Percentiles rank a stretch among this genome's conserved stretches.
Conservation (phyloP, 371 early-diverging fungal genomes). For the Mucor lusitanicus region DNA sequence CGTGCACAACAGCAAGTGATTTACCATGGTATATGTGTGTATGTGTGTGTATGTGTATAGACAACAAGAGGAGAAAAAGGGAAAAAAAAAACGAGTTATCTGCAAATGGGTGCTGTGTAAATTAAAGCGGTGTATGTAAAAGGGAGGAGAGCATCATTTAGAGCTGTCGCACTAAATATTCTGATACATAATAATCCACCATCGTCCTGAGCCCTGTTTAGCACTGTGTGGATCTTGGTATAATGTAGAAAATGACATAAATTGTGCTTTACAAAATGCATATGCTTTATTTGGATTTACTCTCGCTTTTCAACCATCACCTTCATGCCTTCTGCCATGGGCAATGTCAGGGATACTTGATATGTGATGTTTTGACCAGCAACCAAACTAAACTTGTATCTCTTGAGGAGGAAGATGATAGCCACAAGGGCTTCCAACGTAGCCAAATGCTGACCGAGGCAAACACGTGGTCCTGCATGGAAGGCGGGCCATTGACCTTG, state of each 20-base stretch:
- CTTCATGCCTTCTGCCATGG: conserved; percentile 51
- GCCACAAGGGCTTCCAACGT: conserved; percentile 48
- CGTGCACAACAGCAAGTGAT: not conserved
- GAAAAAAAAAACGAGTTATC: not conserved
- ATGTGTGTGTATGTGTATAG: not conserved
- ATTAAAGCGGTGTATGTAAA: conserved; percentile 3
- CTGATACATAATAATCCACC: no score
- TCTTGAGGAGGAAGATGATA: conserved; percentile 39
- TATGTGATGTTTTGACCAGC: conserved; percentile 41
- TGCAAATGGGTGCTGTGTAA: not conserved
- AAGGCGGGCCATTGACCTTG: conserved; percentile 56
- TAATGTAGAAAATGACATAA: no score
- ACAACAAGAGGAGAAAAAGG: not conserved
- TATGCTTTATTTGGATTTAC: not conserved
- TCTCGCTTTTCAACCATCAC: conserved; percentile 37
- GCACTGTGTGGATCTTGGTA: no score
- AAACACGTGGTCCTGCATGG: conserved; percentile 73
- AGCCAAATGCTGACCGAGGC: conserved; percentile 60
- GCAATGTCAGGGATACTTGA: conserved; percentile 44
- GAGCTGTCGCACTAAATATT: not conserved
- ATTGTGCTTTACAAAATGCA: not conserved
- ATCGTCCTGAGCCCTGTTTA: no score
- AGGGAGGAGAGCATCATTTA: not conserved
- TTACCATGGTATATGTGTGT: conserved; percentile 3
- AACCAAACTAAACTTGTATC: conserved; percentile 45